Evolutionary conservation across 345 rosid genomes (phyloP), one percentile per base, ranked within the genome.

Genomic region (Cochlearia excelsa): DNA sequence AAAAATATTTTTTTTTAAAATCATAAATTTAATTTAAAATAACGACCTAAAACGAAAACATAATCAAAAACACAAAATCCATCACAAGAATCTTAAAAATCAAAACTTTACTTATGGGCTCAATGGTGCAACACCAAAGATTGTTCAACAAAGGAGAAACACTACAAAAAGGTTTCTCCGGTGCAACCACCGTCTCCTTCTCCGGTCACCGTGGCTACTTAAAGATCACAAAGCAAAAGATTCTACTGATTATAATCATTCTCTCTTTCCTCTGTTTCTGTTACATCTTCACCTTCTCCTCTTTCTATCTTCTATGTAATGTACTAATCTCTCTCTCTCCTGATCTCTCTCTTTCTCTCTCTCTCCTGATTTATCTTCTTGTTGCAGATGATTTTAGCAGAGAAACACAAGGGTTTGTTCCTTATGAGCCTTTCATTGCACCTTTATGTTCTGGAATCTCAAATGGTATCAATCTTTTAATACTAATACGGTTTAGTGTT

Each of bases 111-210:
- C 42, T 60, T 45, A 10, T 45, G 46, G 54, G 35, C 10, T 10
- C 30, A 5, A 68, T 68, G 73, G 61, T 68, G 48, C 73, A 60
- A 42, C 23, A 68, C 67, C 67, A 68, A 1, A 61, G 73, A 68
- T 1, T 54, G 1, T 30, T 46, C 11, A 52, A 31, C 10, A 68
- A 53, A 53, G 51, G 41, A 3, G 27, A 67, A 5, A 60, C 29
- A 6, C 34, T 35, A 16, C 23, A 16, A 16, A 28, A 68, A 41
- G 60, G 26, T 52, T 60, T 1, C 60, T 51, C 52, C 59, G 57
- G 41, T 23, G 47, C 46, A 5, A 3, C 8, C 54, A 0, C 54
- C 54, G 31, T 47, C 42, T 1, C 49, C 39, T 53, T 54, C 40
- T 31, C 42, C 37, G 45, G 59, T 16, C 23, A 16, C 9, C 57